These are phyloP conservation scores for Rhododendron ferrugineum DNA, from an alignment of 148 eudicot genomes.

Conservation along the genomic window DNA sequence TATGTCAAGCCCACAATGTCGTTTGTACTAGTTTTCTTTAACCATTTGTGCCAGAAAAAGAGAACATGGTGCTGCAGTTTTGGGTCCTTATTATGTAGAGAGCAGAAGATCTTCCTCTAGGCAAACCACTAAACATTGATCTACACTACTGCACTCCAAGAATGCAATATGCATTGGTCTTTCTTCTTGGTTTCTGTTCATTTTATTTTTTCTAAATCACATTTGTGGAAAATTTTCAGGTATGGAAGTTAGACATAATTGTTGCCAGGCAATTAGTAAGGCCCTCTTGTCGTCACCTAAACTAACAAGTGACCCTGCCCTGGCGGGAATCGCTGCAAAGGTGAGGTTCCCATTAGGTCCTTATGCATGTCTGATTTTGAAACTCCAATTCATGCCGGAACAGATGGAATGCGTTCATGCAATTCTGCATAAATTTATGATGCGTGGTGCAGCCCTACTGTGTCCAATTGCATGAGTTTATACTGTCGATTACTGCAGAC, in stretches of 20 bases:
- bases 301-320: conserved; percentile 47
- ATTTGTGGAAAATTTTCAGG: conserved; percentile 32
- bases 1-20: neutral
- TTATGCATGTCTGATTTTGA: neutral
- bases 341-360: conserved; percentile 27
- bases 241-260: conserved; percentile 79
- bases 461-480: neutral
- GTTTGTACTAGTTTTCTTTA: neutral
- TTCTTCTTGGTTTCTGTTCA: neutral
- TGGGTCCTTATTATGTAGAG: neutral
- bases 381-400: neutral
- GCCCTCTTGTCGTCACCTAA: conserved; percentile 48
- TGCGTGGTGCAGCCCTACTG: neutral
- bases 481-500: neutral
- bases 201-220: neutral
- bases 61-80: neutral
- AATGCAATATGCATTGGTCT: neutral
- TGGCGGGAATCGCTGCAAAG: conserved; percentile 55
- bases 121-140: neutral
- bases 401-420: neutral
- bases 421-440: neutral
- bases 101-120: neutral
- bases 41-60: neutral
- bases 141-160: neutral
- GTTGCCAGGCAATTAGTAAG: conserved; percentile 63